Base-by-base conservation (phyloP, 495 filamentous ascomycete species). In the Amniculicola lignicola region DNA sequence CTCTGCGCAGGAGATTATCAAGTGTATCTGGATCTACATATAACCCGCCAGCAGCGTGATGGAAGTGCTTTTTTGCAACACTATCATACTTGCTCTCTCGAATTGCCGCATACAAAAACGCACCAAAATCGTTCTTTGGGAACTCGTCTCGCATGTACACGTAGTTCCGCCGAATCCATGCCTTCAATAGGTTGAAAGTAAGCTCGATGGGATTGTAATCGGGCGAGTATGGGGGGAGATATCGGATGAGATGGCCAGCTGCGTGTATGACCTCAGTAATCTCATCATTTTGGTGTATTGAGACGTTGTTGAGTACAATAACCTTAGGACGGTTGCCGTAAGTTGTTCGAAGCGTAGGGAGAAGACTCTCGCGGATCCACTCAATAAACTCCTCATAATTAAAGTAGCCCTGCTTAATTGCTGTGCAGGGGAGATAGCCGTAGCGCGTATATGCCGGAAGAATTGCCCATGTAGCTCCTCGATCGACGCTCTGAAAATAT, bases 121-220 rank as follows among this genome's bases (percentile, higher is more conserved):
- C 29, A 9, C 29, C 29, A 33, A 33, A 33, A 9, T 7, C 7
- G n/a, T 33, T 33, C n/a, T n/a, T n/a, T n/a, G n/a, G n/a, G n/a
- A 33, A 33, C n/a, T 9, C 9, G 29, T n/a, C 7, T 7, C 29
- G 29, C 7, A 33, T n/a, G n/a, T 33, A 33, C 29, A n/a, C n/a
- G 29, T 33, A 33, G 29, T 4, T 46, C 39, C 21, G 2, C 22
- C 15, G 45, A 28, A 54, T 48, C 35, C 38, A 54, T 4, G 40
- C 39, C 23, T 54, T 54, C 23, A 54, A 18, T 25, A 41, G 4
- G 1, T 21, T 14, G 19, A 54, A 54, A 10, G 39, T 60, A 59
- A 57, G 66, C 65, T 70, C 67, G 62, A 61, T 67, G 33, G 31
- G 64, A 58, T 66, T 72, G 41, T 66, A 65, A 45, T 67, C 65